Base-by-base conservation (phyloP, 2,329 filamentous ascomycete genomes). In the Berkeleyomyces rouxiae region DNA sequence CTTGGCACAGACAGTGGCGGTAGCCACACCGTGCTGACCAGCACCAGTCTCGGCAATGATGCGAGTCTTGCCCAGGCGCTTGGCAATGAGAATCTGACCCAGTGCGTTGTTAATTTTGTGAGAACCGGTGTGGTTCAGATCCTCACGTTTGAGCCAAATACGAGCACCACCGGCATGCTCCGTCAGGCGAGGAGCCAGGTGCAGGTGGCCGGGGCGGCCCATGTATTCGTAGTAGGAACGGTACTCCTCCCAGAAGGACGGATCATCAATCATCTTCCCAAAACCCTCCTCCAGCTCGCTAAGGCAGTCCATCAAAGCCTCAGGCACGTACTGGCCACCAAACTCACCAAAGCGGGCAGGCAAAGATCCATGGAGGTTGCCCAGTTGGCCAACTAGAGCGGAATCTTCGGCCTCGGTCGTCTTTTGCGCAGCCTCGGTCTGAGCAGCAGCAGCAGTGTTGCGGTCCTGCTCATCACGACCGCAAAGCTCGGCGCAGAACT, bases 61-160 rank as follows among this genome's bases (percentile, higher is more conserved):
- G 72, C 90, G 87, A 4, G 86, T 96, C 82, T 99, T 99, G 59
- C 93, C 93, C 58, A 99, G 76, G 66, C 90, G 81, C 68, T 82
- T 82, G 1, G 93, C 93, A 46, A 99, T 77, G 11, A 99, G 81
- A 58, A 96, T 84, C 74, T 99, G 93, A 1, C 93, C 93, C 7
- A 99, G 78, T 0, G 93, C 93, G 70, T 99, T 99, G 79, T 99
- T 99, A 79, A 99, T 97, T 82, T 99, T 99, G 80, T 99, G 93
- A 66, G 88, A 95, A 67, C 93, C 93, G 7, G 93, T 97, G 73
- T 99, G 93, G 75, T 97, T 97, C 63, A 97, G 78, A 72, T 99
- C 93, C 76, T 99, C 93, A 69, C 93, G 84, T 82, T 99, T 99
- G 68, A 99, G 77, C 86, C 92, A 99, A 77, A 99, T 95, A 71